Percentiles rank a stretch among this genome's conserved stretches.
These are phyloP conservation scores for Claviceps monticola DNA, from an alignment of 2,329 filamentous ascomycete genomes.

Conservation along the genomic window DNA sequence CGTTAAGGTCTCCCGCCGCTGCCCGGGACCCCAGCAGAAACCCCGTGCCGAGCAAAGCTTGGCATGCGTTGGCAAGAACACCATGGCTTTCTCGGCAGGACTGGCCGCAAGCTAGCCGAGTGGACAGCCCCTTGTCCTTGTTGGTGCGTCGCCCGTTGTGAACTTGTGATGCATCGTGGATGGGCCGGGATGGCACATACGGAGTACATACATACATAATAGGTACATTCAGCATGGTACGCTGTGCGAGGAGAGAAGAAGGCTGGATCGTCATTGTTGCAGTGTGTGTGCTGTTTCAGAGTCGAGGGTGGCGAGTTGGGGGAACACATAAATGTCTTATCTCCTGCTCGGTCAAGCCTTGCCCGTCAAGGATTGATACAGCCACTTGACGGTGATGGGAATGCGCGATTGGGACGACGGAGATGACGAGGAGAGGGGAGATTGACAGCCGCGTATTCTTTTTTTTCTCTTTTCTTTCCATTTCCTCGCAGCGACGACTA, in stretches of 20 bases:
- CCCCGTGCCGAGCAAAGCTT: conserved; percentile 10
- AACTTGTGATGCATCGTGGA: background rate
- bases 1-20: background rate
- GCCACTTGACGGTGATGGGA: too few species aligned
- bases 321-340: background rate
- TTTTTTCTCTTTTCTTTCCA: too few species aligned
- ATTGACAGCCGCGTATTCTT: too few species aligned
- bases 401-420: too few species aligned
- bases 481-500: too few species aligned
- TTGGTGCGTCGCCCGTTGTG: background rate
- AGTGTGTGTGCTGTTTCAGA: background rate
- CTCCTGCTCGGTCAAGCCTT: too few species aligned
- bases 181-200: background rate
- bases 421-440: too few species aligned
- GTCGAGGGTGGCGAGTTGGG: background rate
- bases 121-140: background rate
- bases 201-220: too few species aligned
- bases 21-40: conserved; percentile 1
- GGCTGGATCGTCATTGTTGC: background rate
- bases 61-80: conserved; percentile 7
- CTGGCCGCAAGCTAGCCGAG: background rate
- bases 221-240: background rate
- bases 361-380: too few species aligned
- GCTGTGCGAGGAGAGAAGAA: background rate
- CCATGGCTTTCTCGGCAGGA: background rate